Evolutionary conservation across 129 eudicot species (phyloP).

Genomic region (Flaveria ramosissima): DNA sequence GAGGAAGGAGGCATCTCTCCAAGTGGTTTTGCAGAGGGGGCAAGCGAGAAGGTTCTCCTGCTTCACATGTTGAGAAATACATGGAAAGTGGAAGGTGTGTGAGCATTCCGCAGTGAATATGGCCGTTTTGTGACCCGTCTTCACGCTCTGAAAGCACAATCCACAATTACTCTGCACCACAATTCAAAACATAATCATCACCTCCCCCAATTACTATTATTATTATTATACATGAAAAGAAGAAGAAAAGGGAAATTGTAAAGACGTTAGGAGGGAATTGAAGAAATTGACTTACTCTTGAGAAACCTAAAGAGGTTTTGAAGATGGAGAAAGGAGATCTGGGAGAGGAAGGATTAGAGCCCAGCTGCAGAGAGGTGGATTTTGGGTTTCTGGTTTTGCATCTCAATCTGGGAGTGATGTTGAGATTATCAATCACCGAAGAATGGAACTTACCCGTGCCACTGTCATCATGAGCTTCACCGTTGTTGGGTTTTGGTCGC

Average conservation of each 20-base stretch:
- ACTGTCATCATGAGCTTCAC: background rate
- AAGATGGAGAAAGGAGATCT: constrained; percentile 95
- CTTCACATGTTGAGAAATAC: constrained; percentile 61
- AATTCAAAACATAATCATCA: too few relatives aligned
- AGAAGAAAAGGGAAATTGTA: too few relatives aligned
- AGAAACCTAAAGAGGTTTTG: constrained; percentile 66
- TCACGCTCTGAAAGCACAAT: constrained; percentile 79
- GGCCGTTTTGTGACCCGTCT: constrained; percentile 77
- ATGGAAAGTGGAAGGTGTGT: constrained; percentile 83
- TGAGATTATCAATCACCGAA: constrained; percentile 34
- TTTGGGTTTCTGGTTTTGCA: constrained; percentile 52
- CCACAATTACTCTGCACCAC: constrained; percentile 83
- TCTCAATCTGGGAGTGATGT: constrained; percentile 53
- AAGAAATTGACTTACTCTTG: constrained; percentile 82
- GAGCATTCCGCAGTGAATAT: constrained; percentile 90
- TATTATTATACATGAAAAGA: too few relatives aligned
- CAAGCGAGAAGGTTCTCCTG: constrained; percentile 51
- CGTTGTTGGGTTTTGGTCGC: constrained; percentile 35
- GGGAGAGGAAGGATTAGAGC: constrained; percentile 74
- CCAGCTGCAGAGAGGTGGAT: constrained; percentile 2
- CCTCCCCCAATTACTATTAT: too few relatives aligned
- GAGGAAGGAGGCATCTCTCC: constrained; percentile 79
- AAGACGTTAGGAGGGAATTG: too few relatives aligned
- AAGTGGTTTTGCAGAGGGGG: constrained; percentile 69
- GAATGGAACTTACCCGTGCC: constrained; percentile 20